Percentiles rank a stretch among this genome's conserved stretches.
Evolutionary conservation across 768 basidiomycete genomes (phyloP).

Genomic region (Hygrocybe coccinea): DNA sequence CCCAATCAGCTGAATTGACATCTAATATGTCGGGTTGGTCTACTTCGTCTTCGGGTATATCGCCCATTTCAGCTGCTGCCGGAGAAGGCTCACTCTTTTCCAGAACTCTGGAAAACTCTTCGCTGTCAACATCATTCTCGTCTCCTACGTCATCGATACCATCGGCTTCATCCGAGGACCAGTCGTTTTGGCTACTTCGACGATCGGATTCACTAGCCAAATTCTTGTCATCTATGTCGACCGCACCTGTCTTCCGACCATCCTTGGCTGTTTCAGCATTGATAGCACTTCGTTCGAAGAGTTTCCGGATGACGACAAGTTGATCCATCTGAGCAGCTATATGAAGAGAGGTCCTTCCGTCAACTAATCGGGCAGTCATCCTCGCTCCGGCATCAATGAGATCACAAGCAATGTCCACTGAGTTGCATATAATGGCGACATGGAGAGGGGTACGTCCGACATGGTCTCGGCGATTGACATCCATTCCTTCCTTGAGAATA

Average conservation of each 20-base stretch:
- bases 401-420: slow-evolving; percentile 42
- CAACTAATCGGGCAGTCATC: slow-evolving; percentile 52
- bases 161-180: slow-evolving; percentile 43
- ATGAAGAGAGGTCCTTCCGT: slow-evolving; percentile 53
- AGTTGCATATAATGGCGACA: slow-evolving; percentile 47
- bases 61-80: slow-evolving; percentile 23
- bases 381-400: slow-evolving; percentile 53
- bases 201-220: slow-evolving; percentile 16
- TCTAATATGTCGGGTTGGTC: slow-evolving; percentile 54
- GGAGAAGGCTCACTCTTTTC: slow-evolving; percentile 9
- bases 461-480: slow-evolving; percentile 53
- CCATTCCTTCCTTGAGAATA: slow-evolving; percentile 40
- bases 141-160: slow-evolving; percentile 21
- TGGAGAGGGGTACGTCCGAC: slow-evolving; percentile 61
- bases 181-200: slow-evolving; percentile 46
- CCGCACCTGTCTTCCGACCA: slow-evolving; percentile 23
- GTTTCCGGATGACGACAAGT: slow-evolving; percentile 40
- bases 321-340: slow-evolving; percentile 49
- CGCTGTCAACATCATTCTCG: slow-evolving; percentile 21
- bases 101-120: slow-evolving; percentile 19
- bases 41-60: slow-evolving; percentile 45
- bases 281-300: slow-evolving; percentile 44
- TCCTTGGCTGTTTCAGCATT: slow-evolving; percentile 20
- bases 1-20: slow-evolving; percentile 53
- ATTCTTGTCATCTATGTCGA: slow-evolving; percentile 13